Conservation (phyloP, 768 basidiomycete genomes). For the Solioccasus polychromus region DNA sequence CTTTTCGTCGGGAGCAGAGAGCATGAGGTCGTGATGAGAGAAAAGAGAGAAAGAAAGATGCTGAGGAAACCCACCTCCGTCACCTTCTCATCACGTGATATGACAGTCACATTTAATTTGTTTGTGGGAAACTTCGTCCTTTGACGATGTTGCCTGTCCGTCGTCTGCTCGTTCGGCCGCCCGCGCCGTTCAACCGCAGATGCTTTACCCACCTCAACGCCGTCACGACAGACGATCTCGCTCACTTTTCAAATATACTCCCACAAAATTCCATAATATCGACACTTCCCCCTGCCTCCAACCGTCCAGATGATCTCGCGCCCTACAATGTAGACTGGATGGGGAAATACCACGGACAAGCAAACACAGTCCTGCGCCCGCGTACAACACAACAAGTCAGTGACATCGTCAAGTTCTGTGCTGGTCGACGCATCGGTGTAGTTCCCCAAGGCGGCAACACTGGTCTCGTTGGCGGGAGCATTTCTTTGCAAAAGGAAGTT, state of each 20-base stretch:
- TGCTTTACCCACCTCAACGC: conserved; percentile 39
- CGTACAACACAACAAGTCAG: conserved; percentile 86
- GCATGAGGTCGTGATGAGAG: too few relatives aligned
- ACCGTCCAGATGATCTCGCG: conserved; percentile 61
- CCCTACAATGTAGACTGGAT: conserved; percentile 93
- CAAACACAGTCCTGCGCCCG: conserved; percentile 86
- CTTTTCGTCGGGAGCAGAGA: too few relatives aligned
- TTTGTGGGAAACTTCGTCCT: too few relatives aligned
- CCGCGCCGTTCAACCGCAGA: conserved; percentile 3
- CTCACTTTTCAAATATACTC: conserved; percentile 66
- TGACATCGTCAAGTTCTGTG: conserved; percentile 84
- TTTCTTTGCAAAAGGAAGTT: conserved; percentile 85
- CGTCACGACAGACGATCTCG: conserved; percentile 57
- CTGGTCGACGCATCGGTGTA: conserved; percentile 75
- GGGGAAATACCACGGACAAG: conserved; percentile 86
- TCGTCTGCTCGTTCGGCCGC: not conserved
- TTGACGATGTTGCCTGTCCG: too few relatives aligned
- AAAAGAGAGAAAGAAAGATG: too few relatives aligned
- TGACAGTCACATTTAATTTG: too few relatives aligned
- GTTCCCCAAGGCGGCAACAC: conserved; percentile 99
- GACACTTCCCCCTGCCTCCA: conserved; percentile 51
- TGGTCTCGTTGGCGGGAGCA: conserved; percentile 93
- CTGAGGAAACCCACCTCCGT: too few relatives aligned
- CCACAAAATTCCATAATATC: conserved; percentile 64
- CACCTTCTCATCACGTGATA: conserved; percentile 16